Evolutionary conservation across 257 asterid species (phyloP).

Genomic region (Orobanche coerulescens): DNA sequence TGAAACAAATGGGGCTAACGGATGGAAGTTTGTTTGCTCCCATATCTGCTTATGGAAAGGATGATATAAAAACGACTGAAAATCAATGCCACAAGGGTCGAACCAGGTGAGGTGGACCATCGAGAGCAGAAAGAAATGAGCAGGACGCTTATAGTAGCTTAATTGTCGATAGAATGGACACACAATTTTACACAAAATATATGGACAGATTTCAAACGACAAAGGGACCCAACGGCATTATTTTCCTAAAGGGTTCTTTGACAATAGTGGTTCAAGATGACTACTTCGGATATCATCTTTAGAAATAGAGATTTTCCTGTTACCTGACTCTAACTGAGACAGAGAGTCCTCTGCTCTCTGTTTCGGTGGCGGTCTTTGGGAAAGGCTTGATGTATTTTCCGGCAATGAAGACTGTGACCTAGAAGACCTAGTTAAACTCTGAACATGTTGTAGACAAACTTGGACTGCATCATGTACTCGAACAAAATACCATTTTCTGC

Average conservation of each 20-base stretch:
- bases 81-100: background rate
- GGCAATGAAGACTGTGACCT: constrained; percentile 27
- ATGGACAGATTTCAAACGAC: constrained; percentile 12
- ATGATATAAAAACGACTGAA: background rate
- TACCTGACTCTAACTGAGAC: constrained; percentile 62
- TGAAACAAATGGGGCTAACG: background rate
- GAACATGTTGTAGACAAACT: constrained; percentile 74
- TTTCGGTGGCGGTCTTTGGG: constrained; percentile 36
- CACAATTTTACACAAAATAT: constrained; percentile 23
- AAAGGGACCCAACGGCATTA: constrained; percentile 1
- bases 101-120: background rate
- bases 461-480: constrained; percentile 94
- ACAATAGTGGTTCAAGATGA: constrained; percentile 60
- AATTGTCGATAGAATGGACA: constrained; percentile 15
- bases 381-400: constrained; percentile 39
- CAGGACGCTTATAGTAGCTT: constrained; percentile 3
- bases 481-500: constrained; percentile 87
- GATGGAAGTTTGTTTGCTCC: background rate
- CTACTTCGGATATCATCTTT: constrained; percentile 21
- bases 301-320: constrained; percentile 17
- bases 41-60: background rate
- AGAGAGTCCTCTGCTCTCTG: constrained; percentile 47
- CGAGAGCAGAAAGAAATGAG: constrained; percentile 6
- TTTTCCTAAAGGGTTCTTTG: constrained; percentile 37
- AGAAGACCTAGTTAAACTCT: constrained; percentile 38